Percentiles rank a stretch among this genome's conserved stretches.
Evolutionary conservation across 345 rosid genomes (phyloP).

Genomic region (Excoecaria cochinchinensis): DNA sequence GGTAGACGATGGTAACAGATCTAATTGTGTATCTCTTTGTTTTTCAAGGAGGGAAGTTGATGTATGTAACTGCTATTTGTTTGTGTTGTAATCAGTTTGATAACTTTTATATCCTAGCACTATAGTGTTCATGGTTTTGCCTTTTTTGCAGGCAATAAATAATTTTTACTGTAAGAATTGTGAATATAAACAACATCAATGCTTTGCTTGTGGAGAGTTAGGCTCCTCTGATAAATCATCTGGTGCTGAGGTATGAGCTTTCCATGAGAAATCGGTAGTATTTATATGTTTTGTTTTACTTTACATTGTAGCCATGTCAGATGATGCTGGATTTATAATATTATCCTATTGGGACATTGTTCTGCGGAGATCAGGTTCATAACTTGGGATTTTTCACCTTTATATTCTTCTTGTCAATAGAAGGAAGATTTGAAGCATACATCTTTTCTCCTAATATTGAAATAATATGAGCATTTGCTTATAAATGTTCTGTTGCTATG

Average conservation of each 20-base stretch:
- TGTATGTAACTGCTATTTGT: conserved; percentile 40
- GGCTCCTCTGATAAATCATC: conserved; percentile 72
- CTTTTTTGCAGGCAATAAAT: conserved; percentile 46
- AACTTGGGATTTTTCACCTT: too few species aligned
- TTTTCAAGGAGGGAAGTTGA: conserved; percentile 53
- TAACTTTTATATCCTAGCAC: conserved; percentile 11
- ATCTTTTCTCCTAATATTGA: too few species aligned
- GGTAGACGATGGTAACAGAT: conserved; percentile 42
- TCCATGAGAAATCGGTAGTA: neutral
- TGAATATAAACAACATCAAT: conserved; percentile 64
- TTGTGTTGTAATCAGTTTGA: conserved; percentile 4
- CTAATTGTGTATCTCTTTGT: conserved; percentile 63
- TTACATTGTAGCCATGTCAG: neutral
- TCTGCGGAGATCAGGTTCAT: too few species aligned
- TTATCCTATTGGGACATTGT: too few species aligned
- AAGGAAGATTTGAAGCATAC: too few species aligned
- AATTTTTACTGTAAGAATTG: conserved; percentile 73
- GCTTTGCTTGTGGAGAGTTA: conserved; percentile 77
- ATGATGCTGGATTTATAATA: neutral
- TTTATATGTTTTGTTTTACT: neutral
- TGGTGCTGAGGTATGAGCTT: conserved; percentile 62
- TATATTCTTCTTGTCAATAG: too few species aligned
- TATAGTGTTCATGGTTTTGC: neutral
- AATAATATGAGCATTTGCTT: too few species aligned
- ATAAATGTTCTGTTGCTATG: too few species aligned